phyloP scores from a whole-genome alignment of 345 rosid genomes.

The Lepidium africanum region DNA sequence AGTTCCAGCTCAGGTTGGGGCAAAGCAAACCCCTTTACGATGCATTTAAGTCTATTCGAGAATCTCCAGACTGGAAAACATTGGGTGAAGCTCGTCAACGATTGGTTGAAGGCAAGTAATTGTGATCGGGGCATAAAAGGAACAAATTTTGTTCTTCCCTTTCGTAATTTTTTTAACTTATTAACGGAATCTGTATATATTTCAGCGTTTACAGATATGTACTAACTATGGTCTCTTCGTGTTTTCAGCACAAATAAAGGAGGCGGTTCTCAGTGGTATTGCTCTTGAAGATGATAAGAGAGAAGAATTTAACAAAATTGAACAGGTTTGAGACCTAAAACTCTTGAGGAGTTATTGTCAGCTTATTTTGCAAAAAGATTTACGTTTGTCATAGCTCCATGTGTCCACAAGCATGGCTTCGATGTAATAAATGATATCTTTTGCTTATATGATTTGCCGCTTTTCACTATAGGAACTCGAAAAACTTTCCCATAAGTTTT shows the following conservation, averaged over 20 bases:
- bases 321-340: constrained; percentile 49
- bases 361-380: neutral
- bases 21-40: constrained; percentile 82
- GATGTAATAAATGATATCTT: neutral
- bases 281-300: constrained; percentile 82
- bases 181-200: neutral
- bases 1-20: constrained; percentile 52
- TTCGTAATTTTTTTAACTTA: neutral
- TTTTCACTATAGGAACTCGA: constrained; percentile 58
- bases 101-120: constrained; percentile 61
- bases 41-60: constrained; percentile 69
- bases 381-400: neutral
- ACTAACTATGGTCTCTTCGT: constrained; percentile 15
- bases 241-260: constrained; percentile 68
- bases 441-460: neutral
- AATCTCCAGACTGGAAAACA: constrained; percentile 59
- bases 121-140: neutral
- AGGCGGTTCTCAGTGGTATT: constrained; percentile 89
- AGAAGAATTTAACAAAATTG: constrained; percentile 84
- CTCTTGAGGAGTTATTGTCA: neutral
- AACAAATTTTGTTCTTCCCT: neutral
- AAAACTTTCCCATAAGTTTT: constrained; percentile 68
- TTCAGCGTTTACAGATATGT: neutral
- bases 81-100: constrained; percentile 67
- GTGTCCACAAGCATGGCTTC: neutral